Evolutionary conservation across 129 eudicot genomes (phyloP).

Genomic region (Escallonia herrerae): DNA sequence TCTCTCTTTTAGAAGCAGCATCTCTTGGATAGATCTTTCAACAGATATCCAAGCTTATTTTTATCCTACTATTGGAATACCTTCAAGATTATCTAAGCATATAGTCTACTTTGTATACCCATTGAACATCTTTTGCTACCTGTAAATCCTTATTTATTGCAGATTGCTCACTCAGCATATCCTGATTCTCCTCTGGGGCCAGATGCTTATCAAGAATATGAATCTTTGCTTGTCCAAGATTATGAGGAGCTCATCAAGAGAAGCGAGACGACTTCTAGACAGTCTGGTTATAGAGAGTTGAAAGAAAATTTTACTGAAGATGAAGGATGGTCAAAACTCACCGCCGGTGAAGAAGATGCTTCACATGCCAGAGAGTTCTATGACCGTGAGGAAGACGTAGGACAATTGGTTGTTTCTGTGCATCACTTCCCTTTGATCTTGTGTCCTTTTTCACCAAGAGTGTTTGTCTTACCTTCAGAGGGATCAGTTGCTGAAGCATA

Average conservation of each 20-base stretch:
- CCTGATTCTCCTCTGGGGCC: slow-evolving; percentile 98
- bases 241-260: slow-evolving; percentile 77
- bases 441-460: slow-evolving; percentile 83
- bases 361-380: slow-evolving; percentile 22
- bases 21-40: no score
- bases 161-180: slow-evolving; percentile 87
- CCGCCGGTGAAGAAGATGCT: slow-evolving; percentile 40
- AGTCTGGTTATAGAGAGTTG: slow-evolving; percentile 10
- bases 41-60: no score
- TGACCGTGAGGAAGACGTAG: slow-evolving; percentile 32
- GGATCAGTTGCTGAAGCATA: slow-evolving; percentile 81
- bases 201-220: slow-evolving; percentile 88
- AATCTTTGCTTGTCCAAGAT: slow-evolving; percentile 81
- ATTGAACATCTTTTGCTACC: no score
- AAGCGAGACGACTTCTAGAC: slow-evolving; percentile 22
- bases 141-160: no score
- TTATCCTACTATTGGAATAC: no score
- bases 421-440: slow-evolving; percentile 82
- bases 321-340: slow-evolving; percentile 79
- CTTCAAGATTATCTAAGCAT: no score
- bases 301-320: slow-evolving; percentile 40
- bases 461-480: slow-evolving; percentile 90
- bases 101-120: no score
- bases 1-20: no score
- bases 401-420: slow-evolving; percentile 53